phyloP scores from a whole-genome alignment of 1,284 basidiomycete species.

The Cryptococcus jaspeensis region DNA sequence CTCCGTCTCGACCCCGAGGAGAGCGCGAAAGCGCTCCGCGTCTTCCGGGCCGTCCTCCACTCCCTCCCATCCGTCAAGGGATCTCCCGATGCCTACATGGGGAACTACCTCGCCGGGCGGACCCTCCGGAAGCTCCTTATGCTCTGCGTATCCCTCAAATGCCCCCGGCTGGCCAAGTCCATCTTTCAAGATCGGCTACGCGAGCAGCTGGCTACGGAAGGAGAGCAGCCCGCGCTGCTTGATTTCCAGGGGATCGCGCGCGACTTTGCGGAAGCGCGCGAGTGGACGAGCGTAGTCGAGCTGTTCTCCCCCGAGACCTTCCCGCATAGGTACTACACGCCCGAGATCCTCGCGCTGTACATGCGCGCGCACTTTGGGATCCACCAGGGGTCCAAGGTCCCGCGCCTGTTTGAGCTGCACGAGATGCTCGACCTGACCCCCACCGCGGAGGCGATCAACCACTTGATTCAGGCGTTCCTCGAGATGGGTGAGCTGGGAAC shows the following conservation, averaged over 20 bases:
- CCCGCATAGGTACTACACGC: conserved; percentile 18
- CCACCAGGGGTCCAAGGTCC: conserved; percentile 24
- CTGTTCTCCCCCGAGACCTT: conserved; percentile 21
- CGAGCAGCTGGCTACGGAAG: conserved; percentile 6
- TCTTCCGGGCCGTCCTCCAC: conserved; percentile 14
- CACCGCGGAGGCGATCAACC: conserved; percentile 13
- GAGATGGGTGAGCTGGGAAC: conserved; percentile 27
- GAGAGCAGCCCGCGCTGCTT: background rate
- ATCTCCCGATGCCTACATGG: conserved; percentile 5
- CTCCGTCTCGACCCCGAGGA: conserved; percentile 8
- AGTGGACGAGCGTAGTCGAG: conserved; percentile 23
- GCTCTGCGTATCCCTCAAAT: conserved; percentile 10
- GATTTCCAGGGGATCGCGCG: conserved; percentile 16
- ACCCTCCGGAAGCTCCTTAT: conserved; percentile 7
- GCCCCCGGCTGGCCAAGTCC: conserved; percentile 8
- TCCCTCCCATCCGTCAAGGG: conserved; percentile 5
- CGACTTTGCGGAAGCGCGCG: conserved; percentile 13
- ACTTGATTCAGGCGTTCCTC: conserved; percentile 32
- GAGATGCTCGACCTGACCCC: conserved; percentile 13
- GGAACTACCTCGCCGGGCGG: conserved; percentile 11
- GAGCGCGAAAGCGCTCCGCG: conserved; percentile 8
- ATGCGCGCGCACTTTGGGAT: conserved; percentile 32
- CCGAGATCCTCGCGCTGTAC: conserved; percentile 17
- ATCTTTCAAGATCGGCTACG: conserved; percentile 18
- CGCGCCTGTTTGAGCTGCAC: conserved; percentile 26